Percentiles rank a stretch among this genome's conserved stretches.
These are phyloP conservation scores for Colletotrichum scovillei DNA, from an alignment of 2,329 filamentous ascomycete species.

Conservation along the genomic window DNA sequence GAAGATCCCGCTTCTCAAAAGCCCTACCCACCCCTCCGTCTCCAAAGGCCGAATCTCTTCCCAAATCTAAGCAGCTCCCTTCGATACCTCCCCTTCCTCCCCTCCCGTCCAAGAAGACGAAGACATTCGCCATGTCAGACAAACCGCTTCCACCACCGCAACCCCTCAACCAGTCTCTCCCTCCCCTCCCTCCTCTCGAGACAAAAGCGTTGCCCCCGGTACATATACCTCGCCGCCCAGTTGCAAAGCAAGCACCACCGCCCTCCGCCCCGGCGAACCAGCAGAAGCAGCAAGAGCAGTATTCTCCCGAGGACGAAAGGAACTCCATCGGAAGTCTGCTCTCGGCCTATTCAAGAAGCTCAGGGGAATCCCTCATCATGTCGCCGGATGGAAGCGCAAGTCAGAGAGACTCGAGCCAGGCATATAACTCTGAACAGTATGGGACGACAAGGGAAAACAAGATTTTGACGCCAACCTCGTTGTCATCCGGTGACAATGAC, in stretches of 20 bases:
- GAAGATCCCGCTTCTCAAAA: conserved; percentile 69
- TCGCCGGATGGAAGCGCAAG: conserved; percentile 52
- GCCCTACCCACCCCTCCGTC: conserved; percentile 63
- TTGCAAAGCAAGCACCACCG: conserved; percentile 14
- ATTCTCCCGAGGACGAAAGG: conserved; percentile 47
- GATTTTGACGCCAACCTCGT: conserved; percentile 7
- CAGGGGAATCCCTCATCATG: conserved; percentile 55
- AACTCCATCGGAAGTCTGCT: conserved; percentile 66
- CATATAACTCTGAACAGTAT: conserved; percentile 24
- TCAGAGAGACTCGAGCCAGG: conserved; percentile 40
- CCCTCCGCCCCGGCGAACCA: background rate
- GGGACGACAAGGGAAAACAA: conserved; percentile 26
- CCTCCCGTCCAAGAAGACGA: conserved; percentile 1
- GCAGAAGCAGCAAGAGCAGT: background rate
- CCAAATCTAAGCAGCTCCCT: conserved; percentile 34
- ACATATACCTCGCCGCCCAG: conserved; percentile 26
- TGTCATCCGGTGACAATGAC: conserved; percentile 24
- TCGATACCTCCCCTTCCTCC: conserved; percentile 35
- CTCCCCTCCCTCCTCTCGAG: conserved; percentile 40
- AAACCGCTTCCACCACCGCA: conserved; percentile 40
- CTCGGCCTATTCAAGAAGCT: conserved; percentile 64
- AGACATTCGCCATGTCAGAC: conserved; percentile 27
- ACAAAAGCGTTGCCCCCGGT: conserved; percentile 30
- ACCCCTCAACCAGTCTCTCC: conserved; percentile 45
- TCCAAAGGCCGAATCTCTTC: conserved; percentile 15